Evolutionary conservation across 179 eudicot species (phyloP).

Genomic region (Vitellaria paradoxa): DNA sequence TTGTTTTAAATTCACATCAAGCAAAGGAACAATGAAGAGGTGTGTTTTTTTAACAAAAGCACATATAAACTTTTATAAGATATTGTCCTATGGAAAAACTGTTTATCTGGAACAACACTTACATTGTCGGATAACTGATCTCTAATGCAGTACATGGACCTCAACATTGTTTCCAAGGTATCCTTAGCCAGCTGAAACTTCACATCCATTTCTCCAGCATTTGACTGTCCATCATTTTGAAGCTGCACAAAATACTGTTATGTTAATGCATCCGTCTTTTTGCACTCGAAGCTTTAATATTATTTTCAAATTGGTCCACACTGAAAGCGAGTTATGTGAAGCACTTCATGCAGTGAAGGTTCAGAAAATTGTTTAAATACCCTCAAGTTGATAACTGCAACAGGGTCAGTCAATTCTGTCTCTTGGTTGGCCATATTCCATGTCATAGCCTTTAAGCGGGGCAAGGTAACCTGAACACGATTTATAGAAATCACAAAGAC

Average conservation of each 20-base stretch:
- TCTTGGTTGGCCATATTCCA: slow-evolving; percentile 35
- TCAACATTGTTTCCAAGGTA: slow-evolving; percentile 43
- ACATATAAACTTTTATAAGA: background rate
- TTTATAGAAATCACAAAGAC: background rate
- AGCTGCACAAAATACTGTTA: slow-evolving; percentile 28
- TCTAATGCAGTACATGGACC: slow-evolving; percentile 36
- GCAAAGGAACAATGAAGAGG: slow-evolving; percentile 12
- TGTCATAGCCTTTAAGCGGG: slow-evolving; percentile 37
- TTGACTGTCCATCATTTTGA: slow-evolving; percentile 27
- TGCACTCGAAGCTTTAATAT: background rate
- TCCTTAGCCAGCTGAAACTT: slow-evolving; percentile 44
- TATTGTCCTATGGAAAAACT: background rate
- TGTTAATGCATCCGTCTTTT: background rate
- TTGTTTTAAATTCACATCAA: background rate
- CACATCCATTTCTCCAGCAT: slow-evolving; percentile 27
- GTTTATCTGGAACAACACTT: slow-evolving; percentile 14
- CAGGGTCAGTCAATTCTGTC: slow-evolving; percentile 25
- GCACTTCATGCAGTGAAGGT: background rate
- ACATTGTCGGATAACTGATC: slow-evolving; percentile 37
- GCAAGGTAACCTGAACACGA: slow-evolving; percentile 26
- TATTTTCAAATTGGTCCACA: background rate
- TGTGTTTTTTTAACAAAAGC: background rate
- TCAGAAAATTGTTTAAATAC: slow-evolving; percentile 8
- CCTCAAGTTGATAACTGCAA: slow-evolving; percentile 39
- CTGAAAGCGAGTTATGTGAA: background rate